Base-by-base conservation (phyloP, 2,329 filamentous ascomycete species). In the Colletotrichum orchidophilum region DNA sequence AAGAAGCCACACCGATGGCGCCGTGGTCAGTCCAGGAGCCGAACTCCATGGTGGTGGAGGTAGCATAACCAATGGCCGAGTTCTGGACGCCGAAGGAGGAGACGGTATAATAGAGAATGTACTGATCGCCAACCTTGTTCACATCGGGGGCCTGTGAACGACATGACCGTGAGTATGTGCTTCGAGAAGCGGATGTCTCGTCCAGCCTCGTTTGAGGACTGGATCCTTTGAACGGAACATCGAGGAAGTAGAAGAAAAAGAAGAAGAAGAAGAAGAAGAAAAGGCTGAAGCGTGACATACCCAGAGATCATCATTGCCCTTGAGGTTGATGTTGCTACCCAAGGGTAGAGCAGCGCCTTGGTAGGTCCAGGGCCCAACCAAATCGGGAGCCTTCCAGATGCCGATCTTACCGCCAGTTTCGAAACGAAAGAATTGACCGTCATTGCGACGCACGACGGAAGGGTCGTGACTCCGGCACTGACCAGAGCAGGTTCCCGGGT, bases 81-180 rank as follows among this genome's bases (percentile, higher is more conserved):
- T 84, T 80, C 73, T 92, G 89, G 0, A 83, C 86, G 0, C 90
- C 90, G 73, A 91, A 92, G 0, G 86, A 82, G 42, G 86, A 90
- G n/a, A 92, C 89, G 1, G 87, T 83, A 79, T 93, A 92, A 84
- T 91, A 92, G n/a, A 93, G 86, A 75, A 92, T 87, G 81, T 92
- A 93, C 0, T 83, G 82, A 64, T 80, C 82, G 72, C 86, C 87
- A n/a, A 93, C 83, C 18, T 87, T 80, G 21, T 82, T 79, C 15
- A 91, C 87, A 74, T 93, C 91, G 0, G 92, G 92, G 2, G 91
- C 91, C 90, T 91, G 50, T 9, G 24, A 13, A 18, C 26, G 8
- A 18, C 21, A 46, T 53, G 2, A 61, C 5, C 39, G 31, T 33
- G 13, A 50, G 55, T 24, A 31, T 18, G 18, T 26, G 7, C 13